These are phyloP conservation scores for Spergularia bocconei DNA, from an alignment of 148 eudicot genomes.

Conservation along the genomic window DNA sequence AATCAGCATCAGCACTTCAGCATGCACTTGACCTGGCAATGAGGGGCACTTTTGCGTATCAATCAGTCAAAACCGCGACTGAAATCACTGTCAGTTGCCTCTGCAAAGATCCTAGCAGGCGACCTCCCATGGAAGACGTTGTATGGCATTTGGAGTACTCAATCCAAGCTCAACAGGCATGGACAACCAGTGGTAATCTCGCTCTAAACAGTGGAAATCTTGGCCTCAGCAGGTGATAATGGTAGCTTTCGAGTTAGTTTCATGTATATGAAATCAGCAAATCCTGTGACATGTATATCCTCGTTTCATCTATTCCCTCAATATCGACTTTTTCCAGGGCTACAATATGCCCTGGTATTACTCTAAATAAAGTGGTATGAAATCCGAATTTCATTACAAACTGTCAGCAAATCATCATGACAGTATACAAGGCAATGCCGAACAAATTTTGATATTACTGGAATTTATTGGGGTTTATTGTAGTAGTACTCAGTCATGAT, in stretches of 20 bases:
- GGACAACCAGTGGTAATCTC: slow-evolving; percentile 90
- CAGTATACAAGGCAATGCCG: too few species aligned
- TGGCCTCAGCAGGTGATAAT: slow-evolving; percentile 32
- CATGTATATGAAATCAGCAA: background rate
- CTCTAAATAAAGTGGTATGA: too few species aligned
- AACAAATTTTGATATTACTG: too few species aligned
- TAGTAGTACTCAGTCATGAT: too few species aligned
- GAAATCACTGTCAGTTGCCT: slow-evolving; percentile 71
- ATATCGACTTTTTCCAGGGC: background rate
- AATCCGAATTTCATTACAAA: too few species aligned
- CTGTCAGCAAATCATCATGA: too few species aligned
- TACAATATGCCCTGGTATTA: too few species aligned
- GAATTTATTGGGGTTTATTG: too few species aligned
- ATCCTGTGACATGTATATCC: slow-evolving; percentile 13
- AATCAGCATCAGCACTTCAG: slow-evolving; percentile 61
- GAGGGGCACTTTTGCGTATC: slow-evolving; percentile 75
- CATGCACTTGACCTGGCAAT: slow-evolving; percentile 59
- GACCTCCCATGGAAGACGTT: slow-evolving; percentile 87
- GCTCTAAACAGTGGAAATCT: slow-evolving; percentile 44
- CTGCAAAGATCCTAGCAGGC: slow-evolving; percentile 44
- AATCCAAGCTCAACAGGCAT: slow-evolving; percentile 86
- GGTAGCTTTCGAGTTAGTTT: background rate
- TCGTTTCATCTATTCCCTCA: background rate
- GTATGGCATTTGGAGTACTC: slow-evolving; percentile 96
- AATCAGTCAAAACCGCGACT: slow-evolving; percentile 65